Base-by-base conservation (phyloP, 1,284 basidiomycete genomes). In the Moniliophthora roreri region DNA sequence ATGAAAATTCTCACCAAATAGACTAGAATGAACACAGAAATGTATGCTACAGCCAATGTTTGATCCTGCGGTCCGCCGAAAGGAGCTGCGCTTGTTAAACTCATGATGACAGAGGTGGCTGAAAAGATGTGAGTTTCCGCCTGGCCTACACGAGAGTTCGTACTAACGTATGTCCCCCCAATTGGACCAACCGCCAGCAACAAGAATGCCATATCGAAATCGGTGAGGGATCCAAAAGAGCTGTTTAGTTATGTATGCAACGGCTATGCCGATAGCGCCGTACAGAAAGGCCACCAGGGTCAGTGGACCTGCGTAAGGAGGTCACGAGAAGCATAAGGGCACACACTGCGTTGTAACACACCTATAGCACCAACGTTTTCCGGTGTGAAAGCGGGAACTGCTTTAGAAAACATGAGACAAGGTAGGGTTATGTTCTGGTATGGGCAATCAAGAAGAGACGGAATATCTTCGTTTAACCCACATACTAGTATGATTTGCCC, bases 141-240 rank as follows among this genome's bases (percentile, higher is more conserved):
- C n/a, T 15, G 9, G 21, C 6, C n/a, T 32, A 24, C 3, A 18
- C 23, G 44, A 32, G 13, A n/a, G 18, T 16, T 16, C 13, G 1
- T 34, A 79, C 87, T 67, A 62, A 90, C 87, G 76, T 62, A 89
- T 73, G 71, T 84, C 87, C 6, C 81, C 85, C 45, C 77, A 76
- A 60, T 89, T 90, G 2, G 72, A 76, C 78, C 80, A 89, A 6
- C 75, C 78, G 26, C 85, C 88, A 0, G 85, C 84, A 1, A 80
- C 77, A 0, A 89, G 62, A 39, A 93, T 81, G 0, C 83, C 85
- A 57, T 79, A 78, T 44, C 86, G 75, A 62, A 93, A 93, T 35
- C 88, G 80, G 58, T 84, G 80, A 0, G 91, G 90, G 1, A 92
- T 87, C 81, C 86, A 91, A 62, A 89, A 90, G 41, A 90, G 62